These are phyloP conservation scores for Neospermospora avenae DNA, from an alignment of 2,329 filamentous ascomycete genomes.

Conservation along the genomic window DNA sequence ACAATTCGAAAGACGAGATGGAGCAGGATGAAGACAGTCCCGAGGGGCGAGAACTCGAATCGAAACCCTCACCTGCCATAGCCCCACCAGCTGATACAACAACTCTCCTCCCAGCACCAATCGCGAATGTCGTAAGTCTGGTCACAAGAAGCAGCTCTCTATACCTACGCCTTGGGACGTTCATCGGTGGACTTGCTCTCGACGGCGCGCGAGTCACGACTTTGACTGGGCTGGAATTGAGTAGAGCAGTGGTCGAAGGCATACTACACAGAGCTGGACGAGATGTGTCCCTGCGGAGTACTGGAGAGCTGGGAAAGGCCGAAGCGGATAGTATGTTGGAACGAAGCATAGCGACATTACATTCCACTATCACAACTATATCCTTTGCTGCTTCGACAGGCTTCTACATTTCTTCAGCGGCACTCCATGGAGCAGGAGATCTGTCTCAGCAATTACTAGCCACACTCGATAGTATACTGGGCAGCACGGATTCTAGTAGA, in stretches of 20 bases:
- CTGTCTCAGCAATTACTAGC: constrained; percentile 56
- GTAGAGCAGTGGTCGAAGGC: constrained; percentile 38
- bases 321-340: constrained; percentile 57
- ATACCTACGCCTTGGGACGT: constrained; percentile 38
- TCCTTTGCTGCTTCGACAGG: constrained; percentile 61
- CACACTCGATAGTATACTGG: constrained; percentile 61
- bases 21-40: constrained; percentile 27
- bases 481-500: constrained; percentile 65
- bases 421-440: constrained; percentile 52
- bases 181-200: constrained; percentile 37
- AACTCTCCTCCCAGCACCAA: constrained; percentile 54
- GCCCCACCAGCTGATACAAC: constrained; percentile 19
- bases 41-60: constrained; percentile 8
- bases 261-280: constrained; percentile 37
- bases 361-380: constrained; percentile 54
- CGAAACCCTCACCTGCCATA: background rate
- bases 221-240: constrained; percentile 38
- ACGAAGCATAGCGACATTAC: constrained; percentile 52
- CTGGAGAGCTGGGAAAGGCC: constrained; percentile 43
- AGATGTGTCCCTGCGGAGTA: constrained; percentile 35
- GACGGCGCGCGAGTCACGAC: constrained; percentile 39
- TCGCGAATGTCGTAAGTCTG: constrained; percentile 58
- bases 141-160: constrained; percentile 58
- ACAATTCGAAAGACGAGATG: constrained; percentile 18
- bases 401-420: constrained; percentile 55